These are phyloP conservation scores for Sequoia sempervirens DNA, from an alignment of 75 land plant species.

Conservation along the genomic window DNA sequence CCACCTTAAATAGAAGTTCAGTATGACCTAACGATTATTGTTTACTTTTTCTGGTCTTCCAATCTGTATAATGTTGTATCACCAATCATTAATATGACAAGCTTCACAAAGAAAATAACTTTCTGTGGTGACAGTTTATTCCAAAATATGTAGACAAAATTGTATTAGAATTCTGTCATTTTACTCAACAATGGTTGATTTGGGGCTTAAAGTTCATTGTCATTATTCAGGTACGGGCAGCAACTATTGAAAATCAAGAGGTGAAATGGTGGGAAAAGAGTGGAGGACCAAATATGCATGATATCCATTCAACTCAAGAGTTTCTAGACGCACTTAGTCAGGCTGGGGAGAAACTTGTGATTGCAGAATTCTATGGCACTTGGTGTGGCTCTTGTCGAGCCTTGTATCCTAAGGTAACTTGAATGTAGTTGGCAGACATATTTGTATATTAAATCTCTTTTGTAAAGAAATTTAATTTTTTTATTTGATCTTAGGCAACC, in stretches of 20 bases:
- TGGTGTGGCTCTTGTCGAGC: constrained; percentile 99
- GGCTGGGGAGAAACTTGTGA: constrained; percentile 87
- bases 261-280: constrained; percentile 97
- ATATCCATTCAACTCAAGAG: constrained; percentile 82
- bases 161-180: background rate
- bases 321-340: constrained; percentile 60
- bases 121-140: background rate
- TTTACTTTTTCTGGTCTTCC: background rate
- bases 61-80: background rate
- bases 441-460: background rate
- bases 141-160: background rate
- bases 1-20: background rate
- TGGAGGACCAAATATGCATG: constrained; percentile 76
- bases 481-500: background rate
- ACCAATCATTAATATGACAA: background rate
- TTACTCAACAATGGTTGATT: background rate
- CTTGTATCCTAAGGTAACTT: constrained; percentile 80
- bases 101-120: background rate
- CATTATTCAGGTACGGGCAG: constrained; percentile 43
- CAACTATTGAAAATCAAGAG: constrained; percentile 45
- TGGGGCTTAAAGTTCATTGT: background rate
- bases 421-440: background rate
- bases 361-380: constrained; percentile 93
- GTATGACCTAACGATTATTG: background rate
- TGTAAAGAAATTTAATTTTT: background rate